Evolutionary conservation across 495 filamentous ascomycete genomes (phyloP), one percentile per base, ranked within the genome.

Genomic region (Aspergillus homomorphus): DNA sequence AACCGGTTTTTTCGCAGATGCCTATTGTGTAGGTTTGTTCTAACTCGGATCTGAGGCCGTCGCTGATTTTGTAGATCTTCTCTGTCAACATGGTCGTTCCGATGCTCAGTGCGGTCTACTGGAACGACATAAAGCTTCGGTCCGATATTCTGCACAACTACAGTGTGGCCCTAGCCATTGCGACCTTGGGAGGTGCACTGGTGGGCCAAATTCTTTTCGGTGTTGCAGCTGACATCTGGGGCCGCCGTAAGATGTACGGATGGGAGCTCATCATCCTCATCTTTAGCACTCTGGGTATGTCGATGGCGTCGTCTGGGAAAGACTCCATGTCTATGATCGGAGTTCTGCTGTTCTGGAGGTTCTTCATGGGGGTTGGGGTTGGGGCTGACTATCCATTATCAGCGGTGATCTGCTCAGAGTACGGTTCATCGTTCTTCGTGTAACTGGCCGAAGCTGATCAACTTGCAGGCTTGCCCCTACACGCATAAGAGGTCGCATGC

Each of bases 1-100:
- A 3, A 77, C 78, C 0, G 84, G 84, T 14, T 87, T 87, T 57
- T 73, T 87, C 48, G 84, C 84, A 4, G 82, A 84, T 60, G 78
- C 80, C 43, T 85, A 84, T 64, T 77, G 80, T 58, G 67, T 60
- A 58, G 6, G 30, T 16, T 0, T n/a, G 38, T 16, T 22, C 19
- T 19, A 19, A 42, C 9, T 53, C n/a, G 12, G 2, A 14, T 3
- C 7, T 16, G 38, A 12, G 16, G 12, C 12, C 23, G n/a, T 9
- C 7, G 24, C 58, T 55, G 24, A 54, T 24, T 18, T 20, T 22
- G 12, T 48, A 61, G 53, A 61, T 77, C 19, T 86, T 86, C 59
- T 77, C 80, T 18, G 80, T 75, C 50, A 86, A 86, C 57, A 74
- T 82, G 58, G 67, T 83, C 26, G 65, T 78, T 8, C 81, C 83